Conservation (phyloP, 202 grass and related monocot species). For the Setaria italica region DNA sequence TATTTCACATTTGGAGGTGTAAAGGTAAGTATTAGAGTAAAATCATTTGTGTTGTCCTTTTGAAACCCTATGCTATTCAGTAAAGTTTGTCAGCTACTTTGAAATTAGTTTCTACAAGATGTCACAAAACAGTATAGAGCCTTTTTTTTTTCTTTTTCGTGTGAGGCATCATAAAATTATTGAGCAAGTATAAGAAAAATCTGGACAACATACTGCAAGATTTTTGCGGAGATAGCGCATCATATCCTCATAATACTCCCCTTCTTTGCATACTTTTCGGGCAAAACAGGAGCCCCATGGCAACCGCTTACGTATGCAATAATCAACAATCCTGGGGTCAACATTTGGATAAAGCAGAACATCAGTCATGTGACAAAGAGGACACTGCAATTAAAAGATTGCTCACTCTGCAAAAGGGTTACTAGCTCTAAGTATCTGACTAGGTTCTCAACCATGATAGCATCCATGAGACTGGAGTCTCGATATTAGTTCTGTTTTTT, state of each 20-base stretch:
- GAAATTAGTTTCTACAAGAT: neutral
- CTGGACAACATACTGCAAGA: slow-evolving; percentile 66
- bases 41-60: neutral
- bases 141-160: too few relatives aligned
- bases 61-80: neutral
- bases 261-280: slow-evolving; percentile 79
- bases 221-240: slow-evolving; percentile 84
- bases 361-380: neutral
- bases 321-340: slow-evolving; percentile 64
- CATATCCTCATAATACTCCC: slow-evolving; percentile 94
- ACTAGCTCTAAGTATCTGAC: neutral
- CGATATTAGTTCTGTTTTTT: neutral
- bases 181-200: neutral
- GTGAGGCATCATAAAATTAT: neutral
- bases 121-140: neutral
- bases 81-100: neutral
- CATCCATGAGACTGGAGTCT: neutral
- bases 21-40: neutral
- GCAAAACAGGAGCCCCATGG: slow-evolving; percentile 79
- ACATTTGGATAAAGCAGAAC: neutral
- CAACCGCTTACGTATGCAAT: slow-evolving; percentile 79
- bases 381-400: neutral
- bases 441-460: neutral
- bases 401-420: neutral
- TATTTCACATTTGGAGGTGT: neutral